phyloP scores from a whole-genome alignment of 306 rosid species.

The peach (Prunus persica) region Prunus_persica_NCBIv2 NC_034009.1:36251001-36251500 shows the following conservation, averaged over 20 bases:
- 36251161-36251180: constrained; percentile 10
- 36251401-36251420: background rate
- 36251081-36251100: constrained; percentile 46
- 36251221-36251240: too few species aligned
- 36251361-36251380: too few species aligned
- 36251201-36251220: background rate
- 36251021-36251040: constrained; percentile 18
- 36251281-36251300: background rate
- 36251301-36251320: background rate
- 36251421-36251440: background rate
- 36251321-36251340: background rate
- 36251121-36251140: constrained; percentile 29
- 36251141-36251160: constrained; percentile 13
- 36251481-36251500: background rate
- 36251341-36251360: background rate
- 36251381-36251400: too few species aligned
- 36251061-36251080: constrained; percentile 35
- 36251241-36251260: background rate
- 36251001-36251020: constrained; percentile 11
- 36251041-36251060: constrained; percentile 36
- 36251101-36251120: constrained; percentile 42
- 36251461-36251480: background rate
- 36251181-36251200: background rate
- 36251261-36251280: background rate
- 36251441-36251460: too few species aligned